Conservation (phyloP, 495 filamentous ascomycete species). For the Lophium mytilinum region DNA sequence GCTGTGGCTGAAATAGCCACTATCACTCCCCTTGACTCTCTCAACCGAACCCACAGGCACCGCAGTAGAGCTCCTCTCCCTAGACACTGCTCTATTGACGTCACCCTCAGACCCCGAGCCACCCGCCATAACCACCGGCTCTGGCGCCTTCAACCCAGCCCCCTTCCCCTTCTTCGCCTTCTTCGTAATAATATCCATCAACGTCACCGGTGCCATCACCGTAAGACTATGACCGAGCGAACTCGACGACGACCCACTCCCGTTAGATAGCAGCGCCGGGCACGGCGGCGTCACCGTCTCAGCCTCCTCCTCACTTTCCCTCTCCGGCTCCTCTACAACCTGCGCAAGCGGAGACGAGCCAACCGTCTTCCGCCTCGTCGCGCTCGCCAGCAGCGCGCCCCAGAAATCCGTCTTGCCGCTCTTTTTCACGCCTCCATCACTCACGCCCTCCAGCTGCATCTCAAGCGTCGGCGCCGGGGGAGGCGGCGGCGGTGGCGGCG, state of each 20-base stretch:
- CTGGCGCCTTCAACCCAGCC: not conserved
- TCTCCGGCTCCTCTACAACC: not conserved
- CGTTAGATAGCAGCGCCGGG: not conserved
- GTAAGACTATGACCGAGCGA: not conserved
- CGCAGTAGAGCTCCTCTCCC: not conserved
- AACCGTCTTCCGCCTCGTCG: conserved; percentile 14
- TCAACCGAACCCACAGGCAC: not conserved
- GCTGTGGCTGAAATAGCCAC: not conserved
- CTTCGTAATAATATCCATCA: not conserved
- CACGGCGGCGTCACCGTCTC: not conserved
- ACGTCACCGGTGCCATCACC: not conserved
- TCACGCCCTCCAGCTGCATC: conserved; percentile 4
- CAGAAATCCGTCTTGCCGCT: conserved; percentile 20
- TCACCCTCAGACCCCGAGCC: not conserved
- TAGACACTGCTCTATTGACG: not conserved
- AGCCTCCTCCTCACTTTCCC: not conserved
- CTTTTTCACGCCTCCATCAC: not conserved
- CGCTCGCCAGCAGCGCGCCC: conserved; percentile 18
- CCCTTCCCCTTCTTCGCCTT: not conserved
- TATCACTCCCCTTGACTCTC: not conserved
- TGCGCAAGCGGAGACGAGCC: not conserved
- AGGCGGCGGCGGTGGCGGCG: not conserved
- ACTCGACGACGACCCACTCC: not conserved
- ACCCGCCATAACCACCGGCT: not conserved
- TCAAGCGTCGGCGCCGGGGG: not conserved